Base-by-base conservation (phyloP, 208 protist genomes). In the Strigomonas culicis region DNA sequence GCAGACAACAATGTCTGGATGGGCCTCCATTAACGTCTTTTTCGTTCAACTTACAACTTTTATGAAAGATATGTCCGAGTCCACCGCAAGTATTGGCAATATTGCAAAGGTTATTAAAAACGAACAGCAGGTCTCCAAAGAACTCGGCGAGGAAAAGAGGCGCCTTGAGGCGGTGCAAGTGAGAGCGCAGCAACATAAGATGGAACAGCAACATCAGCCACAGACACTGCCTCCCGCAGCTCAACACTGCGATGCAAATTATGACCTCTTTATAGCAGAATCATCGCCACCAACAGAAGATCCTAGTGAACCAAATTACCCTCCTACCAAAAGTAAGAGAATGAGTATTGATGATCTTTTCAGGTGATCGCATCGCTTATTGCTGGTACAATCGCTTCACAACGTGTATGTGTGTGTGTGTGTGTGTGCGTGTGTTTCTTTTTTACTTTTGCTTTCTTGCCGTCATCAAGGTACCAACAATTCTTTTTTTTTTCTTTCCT, bases 1-100 rank as follows among this genome's bases (percentile, higher is more conserved):
- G 65, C 81, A 88, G 46, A 80, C 81, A 4, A 86, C 79, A 2
- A 86, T 91, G 84, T 73, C 76, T 1, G 78, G 79, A 22, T 91
- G 84, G 84, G 61, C 81, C 0, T 72, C 84, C 19, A 74, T 67
- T 13, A 91, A 91, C 62, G 76, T 91, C 6, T 83, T 91, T 41
- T 84, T 91, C 69, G 52, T 77, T 17, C 84, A 91, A 25, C 65
- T 87, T 0, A 68, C 68, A 21, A 41, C 61, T 0, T 77, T 91
- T 28, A 74, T 88, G 2, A 59, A 61, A 8, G 84, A 85, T 44
- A 2, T 72, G 0, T 56, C 68, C 13, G 49, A 19, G 17, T 39
- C 39, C 8, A 71, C 62, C 31, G 64, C 66, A 21, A 25, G 50
- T 7, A 55, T 86, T 10, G 78, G 74, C 30, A 61, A 57, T 15